These are phyloP conservation scores for Trichoderma harzianum DNA, from an alignment of 2,329 filamentous ascomycete genomes.

Conservation along the genomic window DNA sequence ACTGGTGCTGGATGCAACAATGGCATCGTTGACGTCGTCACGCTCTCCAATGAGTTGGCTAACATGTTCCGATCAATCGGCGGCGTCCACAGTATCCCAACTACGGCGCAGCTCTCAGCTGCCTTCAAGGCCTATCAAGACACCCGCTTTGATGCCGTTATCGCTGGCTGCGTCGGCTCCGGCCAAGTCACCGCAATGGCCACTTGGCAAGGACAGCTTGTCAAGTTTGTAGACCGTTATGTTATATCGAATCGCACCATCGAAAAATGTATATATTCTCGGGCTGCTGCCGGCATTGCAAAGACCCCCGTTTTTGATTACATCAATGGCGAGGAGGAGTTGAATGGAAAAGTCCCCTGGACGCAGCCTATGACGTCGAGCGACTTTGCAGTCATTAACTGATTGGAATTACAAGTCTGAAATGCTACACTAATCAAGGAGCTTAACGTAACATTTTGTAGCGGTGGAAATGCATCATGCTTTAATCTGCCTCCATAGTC, in stretches of 20 bases:
- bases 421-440: not conserved
- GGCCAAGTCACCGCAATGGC: not conserved
- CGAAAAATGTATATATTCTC: not conserved
- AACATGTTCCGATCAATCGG: not conserved
- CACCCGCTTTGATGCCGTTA: not conserved
- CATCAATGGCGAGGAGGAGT: not conserved
- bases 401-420: not conserved
- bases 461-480: too few relatives aligned
- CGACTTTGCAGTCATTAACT: not conserved
- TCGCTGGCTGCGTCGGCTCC: not conserved
- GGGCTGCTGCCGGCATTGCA: not conserved
- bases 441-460: not conserved
- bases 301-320: not conserved
- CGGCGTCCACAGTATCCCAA: not conserved
- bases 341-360: not conserved
- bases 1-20: conserved; percentile 32
- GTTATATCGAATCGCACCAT: not conserved
- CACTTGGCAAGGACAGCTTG: not conserved
- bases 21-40: conserved; percentile 27
- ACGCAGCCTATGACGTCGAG: not conserved
- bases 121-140: not conserved
- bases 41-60: not conserved
- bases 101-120: not conserved
- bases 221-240: not conserved
- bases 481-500: too few relatives aligned